phyloP scores from a whole-genome alignment of 352 stramenopile genomes.

The Lagenidium giganteum region DNA sequence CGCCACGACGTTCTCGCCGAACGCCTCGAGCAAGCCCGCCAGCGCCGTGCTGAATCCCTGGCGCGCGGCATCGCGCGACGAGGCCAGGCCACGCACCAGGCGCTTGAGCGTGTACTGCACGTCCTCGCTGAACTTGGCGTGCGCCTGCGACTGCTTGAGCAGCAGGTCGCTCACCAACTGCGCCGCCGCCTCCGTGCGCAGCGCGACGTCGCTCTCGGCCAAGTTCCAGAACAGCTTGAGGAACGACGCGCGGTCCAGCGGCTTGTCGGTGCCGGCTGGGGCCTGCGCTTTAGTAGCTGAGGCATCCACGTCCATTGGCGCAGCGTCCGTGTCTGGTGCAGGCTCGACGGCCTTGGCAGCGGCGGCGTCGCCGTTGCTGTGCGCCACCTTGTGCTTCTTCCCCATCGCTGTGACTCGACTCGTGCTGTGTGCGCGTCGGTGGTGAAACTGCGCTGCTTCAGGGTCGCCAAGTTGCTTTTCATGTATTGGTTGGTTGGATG shows the following conservation, averaged over 20 bases:
- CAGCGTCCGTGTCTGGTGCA: not conserved
- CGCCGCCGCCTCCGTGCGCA: conserved; percentile 51
- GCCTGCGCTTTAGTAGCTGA: not conserved
- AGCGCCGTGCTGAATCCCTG: conserved; percentile 89
- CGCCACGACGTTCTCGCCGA: conserved; percentile 28
- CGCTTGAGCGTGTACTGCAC: conserved; percentile 90
- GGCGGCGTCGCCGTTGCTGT: conserved; percentile 1
- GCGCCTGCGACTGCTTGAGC: conserved; percentile 22
- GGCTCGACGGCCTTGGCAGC: not conserved
- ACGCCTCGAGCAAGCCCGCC: conserved; percentile 51
- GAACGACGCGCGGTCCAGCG: conserved; percentile 61
- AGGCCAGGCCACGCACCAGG: conserved; percentile 85
- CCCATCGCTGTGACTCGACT: conserved; percentile 9
- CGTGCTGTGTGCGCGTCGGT: not conserved
- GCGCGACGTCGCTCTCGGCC: conserved; percentile 61
- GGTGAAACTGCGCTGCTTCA: not conserved
- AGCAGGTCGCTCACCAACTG: conserved; percentile 45
- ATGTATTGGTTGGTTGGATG: conserved; percentile 21
- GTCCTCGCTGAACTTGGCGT: conserved; percentile 30
- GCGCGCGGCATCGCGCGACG: conserved; percentile 81
- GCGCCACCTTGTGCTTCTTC: conserved; percentile 7
- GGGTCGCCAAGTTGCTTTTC: conserved; percentile 2
- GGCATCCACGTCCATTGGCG: not conserved
- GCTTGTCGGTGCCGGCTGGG: not conserved
- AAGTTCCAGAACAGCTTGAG: conserved; percentile 88